These are phyloP conservation scores for Cyberlindnera galapagoensis DNA, from an alignment of 805 yeast genomes.

Conservation along the genomic window DNA sequence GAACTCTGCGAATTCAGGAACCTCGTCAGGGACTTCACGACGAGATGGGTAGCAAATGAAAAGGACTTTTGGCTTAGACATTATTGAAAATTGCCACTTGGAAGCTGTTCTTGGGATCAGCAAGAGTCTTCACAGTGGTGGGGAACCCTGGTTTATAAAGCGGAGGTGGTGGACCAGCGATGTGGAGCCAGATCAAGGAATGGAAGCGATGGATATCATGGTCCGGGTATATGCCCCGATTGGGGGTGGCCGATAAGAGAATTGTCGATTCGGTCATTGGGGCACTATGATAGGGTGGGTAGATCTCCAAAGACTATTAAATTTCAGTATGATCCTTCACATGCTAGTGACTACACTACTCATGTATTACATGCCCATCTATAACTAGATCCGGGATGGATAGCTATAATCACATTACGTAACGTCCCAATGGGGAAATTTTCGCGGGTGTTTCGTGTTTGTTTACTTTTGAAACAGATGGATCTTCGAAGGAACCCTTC, in stretches of 20 bases:
- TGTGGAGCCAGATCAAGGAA: too few species aligned
- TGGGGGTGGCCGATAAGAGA: too few species aligned
- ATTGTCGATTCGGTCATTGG: too few species aligned
- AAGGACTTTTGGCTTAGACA: constrained; percentile 14
- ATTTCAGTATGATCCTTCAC: too few species aligned
- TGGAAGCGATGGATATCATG: too few species aligned
- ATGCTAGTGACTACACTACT: too few species aligned
- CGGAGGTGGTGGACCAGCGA: not conserved
- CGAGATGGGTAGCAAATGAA: constrained; percentile 25
- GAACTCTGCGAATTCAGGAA: constrained; percentile 42
- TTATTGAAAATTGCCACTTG: constrained; percentile 1
- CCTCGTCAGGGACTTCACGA: constrained; percentile 35
- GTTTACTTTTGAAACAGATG: constrained; percentile 4
- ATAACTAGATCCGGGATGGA: too few species aligned
- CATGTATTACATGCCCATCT: too few species aligned
- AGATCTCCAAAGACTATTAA: too few species aligned
- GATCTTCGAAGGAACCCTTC: constrained; percentile 2
- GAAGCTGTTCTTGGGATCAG: constrained; percentile 1
- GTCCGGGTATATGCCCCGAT: too few species aligned
- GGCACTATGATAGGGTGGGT: too few species aligned
- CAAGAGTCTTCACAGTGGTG: constrained; percentile 4
- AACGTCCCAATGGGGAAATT: not conserved
- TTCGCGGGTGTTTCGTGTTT: constrained; percentile 5
- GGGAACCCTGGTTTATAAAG: not conserved
- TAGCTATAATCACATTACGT: not conserved